phyloP scores from a whole-genome alignment of 1,284 basidiomycete species.

The Peniophora sp. region DNA sequence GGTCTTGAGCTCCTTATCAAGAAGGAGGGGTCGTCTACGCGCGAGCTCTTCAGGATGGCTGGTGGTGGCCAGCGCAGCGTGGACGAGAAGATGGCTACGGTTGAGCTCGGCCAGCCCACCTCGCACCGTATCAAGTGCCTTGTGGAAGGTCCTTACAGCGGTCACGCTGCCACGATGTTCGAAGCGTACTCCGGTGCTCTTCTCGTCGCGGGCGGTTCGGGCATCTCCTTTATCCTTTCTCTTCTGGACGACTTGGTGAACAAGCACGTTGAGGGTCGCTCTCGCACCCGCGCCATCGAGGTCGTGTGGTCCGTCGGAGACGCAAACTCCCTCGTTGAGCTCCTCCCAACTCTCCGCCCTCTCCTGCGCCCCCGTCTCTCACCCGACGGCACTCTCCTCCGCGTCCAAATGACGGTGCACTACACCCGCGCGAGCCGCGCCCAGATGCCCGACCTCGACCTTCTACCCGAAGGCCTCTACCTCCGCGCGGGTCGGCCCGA shows the following conservation, averaged over 20 bases:
- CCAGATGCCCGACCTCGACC: background rate
- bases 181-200: conserved; percentile 60
- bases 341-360: conserved; percentile 45
- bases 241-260: conserved; percentile 58
- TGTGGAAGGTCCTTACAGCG: conserved; percentile 76
- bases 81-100: conserved; percentile 30
- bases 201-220: conserved; percentile 65
- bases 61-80: conserved; percentile 31
- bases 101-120: conserved; percentile 1
- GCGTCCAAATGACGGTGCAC: background rate
- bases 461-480: background rate
- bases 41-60: conserved; percentile 47
- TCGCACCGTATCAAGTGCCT: conserved; percentile 30
- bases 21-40: conserved; percentile 63
- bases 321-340: conserved; percentile 39
- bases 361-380: conserved; percentile 38
- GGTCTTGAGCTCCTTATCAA: conserved; percentile 58
- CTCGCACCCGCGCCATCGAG: conserved; percentile 51
- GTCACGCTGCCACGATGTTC: conserved; percentile 51
- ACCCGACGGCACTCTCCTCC: conserved; percentile 23
- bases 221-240: conserved; percentile 62
- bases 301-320: conserved; percentile 64
- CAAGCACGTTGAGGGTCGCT: conserved; percentile 41
- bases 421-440: background rate
- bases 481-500: background rate